Evolutionary conservation across 2,329 filamentous ascomycete species (phyloP).

Genomic region (Diaporthe sp.): DNA sequence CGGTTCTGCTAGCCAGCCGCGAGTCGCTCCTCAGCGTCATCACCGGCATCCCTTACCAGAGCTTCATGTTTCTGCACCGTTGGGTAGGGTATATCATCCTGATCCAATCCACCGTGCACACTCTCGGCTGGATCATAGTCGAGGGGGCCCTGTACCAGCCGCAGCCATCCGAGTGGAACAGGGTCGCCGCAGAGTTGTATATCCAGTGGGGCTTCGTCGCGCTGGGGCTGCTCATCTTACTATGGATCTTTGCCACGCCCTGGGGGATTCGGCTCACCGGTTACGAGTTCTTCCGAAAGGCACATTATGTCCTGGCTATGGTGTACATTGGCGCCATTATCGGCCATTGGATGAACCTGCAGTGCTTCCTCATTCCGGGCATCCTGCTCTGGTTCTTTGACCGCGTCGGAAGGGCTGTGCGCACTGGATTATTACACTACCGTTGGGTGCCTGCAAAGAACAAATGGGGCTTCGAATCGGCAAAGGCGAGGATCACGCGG

Average conservation of each 20-base stretch:
- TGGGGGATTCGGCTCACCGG: conserved; percentile 75
- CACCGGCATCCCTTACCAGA: conserved; percentile 81
- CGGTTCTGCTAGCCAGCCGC: conserved; percentile 74
- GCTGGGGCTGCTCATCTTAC: conserved; percentile 71
- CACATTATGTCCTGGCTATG: conserved; percentile 79
- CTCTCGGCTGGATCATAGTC: conserved; percentile 77
- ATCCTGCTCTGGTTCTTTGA: conserved; percentile 76
- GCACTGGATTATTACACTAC: conserved; percentile 72
- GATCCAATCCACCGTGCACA: conserved; percentile 75
- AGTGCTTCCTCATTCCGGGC: conserved; percentile 77
- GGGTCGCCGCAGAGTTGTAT: conserved; percentile 74
- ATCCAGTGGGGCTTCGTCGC: conserved; percentile 81
- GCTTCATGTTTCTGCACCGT: conserved; percentile 82
- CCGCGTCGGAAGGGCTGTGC: conserved; percentile 67
- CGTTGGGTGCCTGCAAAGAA: conserved; percentile 58
- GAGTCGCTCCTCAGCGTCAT: conserved; percentile 78
- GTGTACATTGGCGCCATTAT: conserved; percentile 82
- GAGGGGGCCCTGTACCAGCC: conserved; percentile 78
- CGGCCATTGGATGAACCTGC: conserved; percentile 78
- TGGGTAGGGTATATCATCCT: conserved; percentile 83
- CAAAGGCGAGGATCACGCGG: conserved; percentile 61
- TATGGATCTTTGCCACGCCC: conserved; percentile 69
- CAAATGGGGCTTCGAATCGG: conserved; percentile 66
- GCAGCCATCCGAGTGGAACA: conserved; percentile 69
- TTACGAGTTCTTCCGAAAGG: conserved; percentile 83